Conservation (phyloP, 1,284 basidiomycete genomes). For the Ganoderma lucidum region DNA sequence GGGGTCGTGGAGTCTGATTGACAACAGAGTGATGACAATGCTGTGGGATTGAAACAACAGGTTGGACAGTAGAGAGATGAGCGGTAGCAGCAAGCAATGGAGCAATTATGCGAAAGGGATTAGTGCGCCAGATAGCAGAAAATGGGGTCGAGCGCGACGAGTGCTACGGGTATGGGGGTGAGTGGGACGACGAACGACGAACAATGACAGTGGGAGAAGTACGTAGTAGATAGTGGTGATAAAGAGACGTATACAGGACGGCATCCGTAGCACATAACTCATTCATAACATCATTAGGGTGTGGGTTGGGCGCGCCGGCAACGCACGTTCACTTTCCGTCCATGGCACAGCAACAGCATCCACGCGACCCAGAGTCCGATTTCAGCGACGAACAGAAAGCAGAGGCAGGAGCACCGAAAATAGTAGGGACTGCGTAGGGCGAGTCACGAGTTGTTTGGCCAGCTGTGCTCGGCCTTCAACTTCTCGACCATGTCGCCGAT, state of each 20-base stretch:
- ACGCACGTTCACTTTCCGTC: slow-evolving; percentile 8
- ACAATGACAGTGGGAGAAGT: slow-evolving; percentile 3
- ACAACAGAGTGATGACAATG: slow-evolving; percentile 13
- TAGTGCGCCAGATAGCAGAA: slow-evolving; percentile 26
- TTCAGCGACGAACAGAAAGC: slow-evolving; percentile 2
- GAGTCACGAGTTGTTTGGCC: slow-evolving; percentile 58
- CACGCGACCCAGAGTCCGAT: slow-evolving; percentile 1
- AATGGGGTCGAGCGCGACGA: slow-evolving; percentile 21
- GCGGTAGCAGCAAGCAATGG: slow-evolving; percentile 19
- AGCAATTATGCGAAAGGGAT: slow-evolving; percentile 29
- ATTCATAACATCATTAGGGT: slow-evolving; percentile 33
- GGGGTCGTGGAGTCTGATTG: not conserved
- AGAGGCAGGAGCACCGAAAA: not conserved
- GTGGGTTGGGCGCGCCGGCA: slow-evolving; percentile 9
- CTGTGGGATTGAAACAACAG: slow-evolving; percentile 20
- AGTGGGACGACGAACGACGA: not conserved
- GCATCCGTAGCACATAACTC: slow-evolving; percentile 32
- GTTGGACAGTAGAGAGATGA: slow-evolving; percentile 5
- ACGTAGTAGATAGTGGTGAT: slow-evolving; percentile 22
- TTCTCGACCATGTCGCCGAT: slow-evolving; percentile 80
- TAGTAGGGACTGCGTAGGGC: slow-evolving; percentile 11
- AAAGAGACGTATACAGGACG: slow-evolving; percentile 11
- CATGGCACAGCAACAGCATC: not conserved
- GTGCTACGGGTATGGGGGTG: slow-evolving; percentile 26
- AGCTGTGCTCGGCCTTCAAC: slow-evolving; percentile 78